Evolutionary conservation across 371 early-diverging fungal species (phyloP), one percentile per base, ranked within the genome.

Genomic region (Batkoa obscura): DNA sequence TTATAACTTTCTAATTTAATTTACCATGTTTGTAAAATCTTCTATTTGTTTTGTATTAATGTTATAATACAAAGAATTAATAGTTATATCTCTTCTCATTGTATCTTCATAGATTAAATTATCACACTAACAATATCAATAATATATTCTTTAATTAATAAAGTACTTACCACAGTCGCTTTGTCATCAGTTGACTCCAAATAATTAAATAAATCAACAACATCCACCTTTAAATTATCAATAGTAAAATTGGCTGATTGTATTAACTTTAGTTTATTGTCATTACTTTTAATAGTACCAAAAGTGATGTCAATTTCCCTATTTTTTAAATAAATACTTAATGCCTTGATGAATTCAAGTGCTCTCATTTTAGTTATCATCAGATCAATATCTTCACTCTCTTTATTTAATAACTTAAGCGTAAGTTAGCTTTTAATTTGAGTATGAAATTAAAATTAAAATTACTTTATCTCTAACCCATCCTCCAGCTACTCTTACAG

Each of bases 51-150:
- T 62, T 0, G 92, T 86, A 60, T 87, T 81, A 23, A 99, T 73
- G 68, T 99, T 99, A 71, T 94, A 99, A 60, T 98, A 98, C 50
- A 99, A 72, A 32, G 98, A 79, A 63, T 99, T 99, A 68, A 99
- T 95, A 13, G 99, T 99, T 4, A 86, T 85, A 69, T 99, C 99
- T 33, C 99, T 75, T 5, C 99, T 84, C 41, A 78, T 70, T 1
- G 99, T 96, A 69, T 99, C 99, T 61, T 98, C 88, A n/a, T n/a
- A n/a, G n/a, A n/a, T n/a, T n/a, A n/a, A n/a, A n/a, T n/a, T n/a
- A n/a, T n/a, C n/a, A n/a, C n/a, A n/a, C n/a, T n/a, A n/a, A n/a
- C n/a, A n/a, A n/a, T n/a, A n/a, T n/a, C n/a, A n/a, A n/a, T n/a
- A n/a, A n/a, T n/a, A n/a, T n/a, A n/a, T n/a, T n/a, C n/a, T n/a